Evolutionary conservation across 2,329 filamentous ascomycete species (phyloP), one percentile per base, ranked within the genome.

Genomic region (Pseudocercospora eumusae): DNA sequence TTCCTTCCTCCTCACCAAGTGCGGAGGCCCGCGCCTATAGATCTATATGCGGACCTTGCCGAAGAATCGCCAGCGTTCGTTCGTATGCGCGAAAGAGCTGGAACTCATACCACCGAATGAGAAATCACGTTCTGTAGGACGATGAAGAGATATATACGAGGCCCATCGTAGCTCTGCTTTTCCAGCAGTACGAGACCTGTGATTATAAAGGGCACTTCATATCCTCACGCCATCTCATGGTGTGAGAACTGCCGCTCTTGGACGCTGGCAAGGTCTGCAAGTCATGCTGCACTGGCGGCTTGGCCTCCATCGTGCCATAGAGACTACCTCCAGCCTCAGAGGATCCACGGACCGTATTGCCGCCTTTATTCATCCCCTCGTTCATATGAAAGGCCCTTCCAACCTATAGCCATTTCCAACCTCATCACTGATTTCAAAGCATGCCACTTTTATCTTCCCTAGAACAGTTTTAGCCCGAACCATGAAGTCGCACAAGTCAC

Each of bases 401-500:
- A 9, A 18, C 18, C 21, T 25, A 23, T 13, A 23, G 11, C 15
- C 18, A 25, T 49, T 49, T 49, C 45, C 13, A 49, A 49, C 25
- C 45, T 23, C 45, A 49, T 49, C 21, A 18, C 45, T 49, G 23
- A 49, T 49, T 49, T 25, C 18, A 21, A 25, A 49, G 45, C 45
- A 49, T 25, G 21, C 45, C 21, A 20, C n/a, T 10, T 49, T 21
- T 10, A 21, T 10, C 18, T 23, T 10, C 5, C 10, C 18, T 49
- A 21, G 18, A 21, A 49, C 21, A 18, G 11, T 49, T 23, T 20
- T 44, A 49, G 45, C 45, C 25, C 45, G 18, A 49, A 27, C 21
- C 45, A 49, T 49, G 45, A 49, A 21, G 18, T 49, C 45, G 20
- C 40, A 45, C 1, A 57, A 56, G 25, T 27, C 62, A 57, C 40